Base-by-base conservation (phyloP, 192 early-diverging fungal species). In the Rhizophagus prolifer region DNA sequence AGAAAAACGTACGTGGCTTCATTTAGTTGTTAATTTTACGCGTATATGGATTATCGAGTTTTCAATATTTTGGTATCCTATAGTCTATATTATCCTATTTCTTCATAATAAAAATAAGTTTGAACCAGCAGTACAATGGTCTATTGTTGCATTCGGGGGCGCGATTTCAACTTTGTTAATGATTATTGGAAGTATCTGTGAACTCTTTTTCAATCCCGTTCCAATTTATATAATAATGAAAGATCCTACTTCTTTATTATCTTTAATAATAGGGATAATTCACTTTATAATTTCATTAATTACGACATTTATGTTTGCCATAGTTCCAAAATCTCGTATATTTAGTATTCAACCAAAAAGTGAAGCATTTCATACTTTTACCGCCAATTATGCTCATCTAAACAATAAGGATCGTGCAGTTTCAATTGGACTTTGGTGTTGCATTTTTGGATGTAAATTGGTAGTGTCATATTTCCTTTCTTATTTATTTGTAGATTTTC, bases 1-100 rank as follows among this genome's bases (percentile, higher is more conserved):
- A 76, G 94, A 95, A 83, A 91, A 90, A 62, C 90, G 94, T 64
- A 92, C 92, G 13, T 91, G 91, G 90, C 84, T 92, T 83, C 94
- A 95, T 86, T 81, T 92, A 28, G 87, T 91, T 77, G 89, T 90
- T 83, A 95, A 94, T 83, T 94, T 95, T 69, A 90, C 90, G 38
- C 92, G 94, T 30, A 86, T 94, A 30, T 95, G 94, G 94, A 91
- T 95, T 72, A 91, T 95, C 80, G 92, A 95, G 78, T 79, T 95
- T 54, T 86, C 88, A 3, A 80, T 90, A 12, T 94, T 91, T 80
- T 94, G 89, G 86, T 92, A 92, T 83, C 94, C 92, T 84, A 92
- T 92, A 26, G 88, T 88, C 77, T 91, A 88, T 54, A 89, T 91
- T 64, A 88, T 89, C 14, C 86, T 88, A 47, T 91, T 90, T 71